Evolutionary conservation across 768 basidiomycete genomes (phyloP).

Genomic region (Kwoniella botswanensis): DNA sequence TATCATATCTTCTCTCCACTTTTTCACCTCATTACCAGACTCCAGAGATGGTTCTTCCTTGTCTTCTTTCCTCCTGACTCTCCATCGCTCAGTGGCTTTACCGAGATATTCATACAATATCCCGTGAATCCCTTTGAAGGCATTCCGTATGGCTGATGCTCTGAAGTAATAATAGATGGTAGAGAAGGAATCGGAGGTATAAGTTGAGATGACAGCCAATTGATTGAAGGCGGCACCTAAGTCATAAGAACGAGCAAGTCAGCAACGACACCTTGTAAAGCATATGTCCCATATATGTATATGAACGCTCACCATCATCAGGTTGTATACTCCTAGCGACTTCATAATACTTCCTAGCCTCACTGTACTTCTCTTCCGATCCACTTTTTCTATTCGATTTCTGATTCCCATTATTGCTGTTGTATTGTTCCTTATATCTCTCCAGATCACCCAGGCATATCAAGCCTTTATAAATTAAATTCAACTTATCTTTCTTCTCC

Average conservation of each 20-base stretch:
- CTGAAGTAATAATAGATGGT: conserved; percentile 87
- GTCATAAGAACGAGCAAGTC: neutral
- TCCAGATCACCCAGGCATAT: conserved; percentile 94
- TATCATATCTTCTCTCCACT: conserved; percentile 75
- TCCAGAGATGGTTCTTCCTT: conserved; percentile 15
- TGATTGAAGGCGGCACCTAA: conserved; percentile 85
- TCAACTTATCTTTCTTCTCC: conserved; percentile 70
- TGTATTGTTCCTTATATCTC: conserved; percentile 87
- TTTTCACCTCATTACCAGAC: conserved; percentile 60
- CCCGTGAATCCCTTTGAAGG: conserved; percentile 84
- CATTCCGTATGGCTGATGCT: conserved; percentile 80
- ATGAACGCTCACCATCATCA: conserved; percentile 68
- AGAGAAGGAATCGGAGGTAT: conserved; percentile 78
- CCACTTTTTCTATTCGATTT: conserved; percentile 42
- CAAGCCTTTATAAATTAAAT: conserved; percentile 81
- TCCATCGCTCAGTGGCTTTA: conserved; percentile 68
- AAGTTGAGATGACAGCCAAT: conserved; percentile 87
- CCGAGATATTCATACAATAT: conserved; percentile 77
- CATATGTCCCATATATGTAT: neutral
- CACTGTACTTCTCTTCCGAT: conserved; percentile 65
- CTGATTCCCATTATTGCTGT: conserved; percentile 45
- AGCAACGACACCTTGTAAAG: neutral
- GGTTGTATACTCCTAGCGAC: conserved; percentile 82
- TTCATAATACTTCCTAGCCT: conserved; percentile 68
- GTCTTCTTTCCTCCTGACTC: conserved; percentile 18